Conservation (phyloP, 176 grass and related monocot species). For the Luzula sylvatica region DNA sequence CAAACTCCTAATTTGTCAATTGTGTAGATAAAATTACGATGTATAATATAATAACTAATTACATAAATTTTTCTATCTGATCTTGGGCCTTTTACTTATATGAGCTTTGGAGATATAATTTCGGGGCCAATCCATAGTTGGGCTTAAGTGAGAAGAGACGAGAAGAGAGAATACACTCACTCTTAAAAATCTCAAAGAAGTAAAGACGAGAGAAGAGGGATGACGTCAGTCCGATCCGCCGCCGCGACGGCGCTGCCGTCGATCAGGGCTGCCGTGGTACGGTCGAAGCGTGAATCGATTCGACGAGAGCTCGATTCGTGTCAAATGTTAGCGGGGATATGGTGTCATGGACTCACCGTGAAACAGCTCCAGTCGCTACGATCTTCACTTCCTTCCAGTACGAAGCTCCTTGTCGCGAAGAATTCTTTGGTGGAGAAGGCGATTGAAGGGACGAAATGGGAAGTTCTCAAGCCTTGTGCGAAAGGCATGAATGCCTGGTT, state of each 20-base stretch:
- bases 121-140: no score
- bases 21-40: no score
- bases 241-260: conserved; percentile 29
- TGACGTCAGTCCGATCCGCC: conserved; percentile 48
- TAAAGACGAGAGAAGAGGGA: conserved; percentile 5
- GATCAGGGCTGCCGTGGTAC: conserved; percentile 42
- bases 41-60: no score
- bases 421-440: conserved; percentile 78
- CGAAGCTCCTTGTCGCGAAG: conserved; percentile 67
- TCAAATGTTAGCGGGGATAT: conserved; percentile 70
- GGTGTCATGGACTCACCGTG: conserved; percentile 85
- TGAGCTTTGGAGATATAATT: no score
- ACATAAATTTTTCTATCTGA: no score
- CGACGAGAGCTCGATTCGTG: conserved; percentile 59
- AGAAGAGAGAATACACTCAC: background rate
- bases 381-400: conserved; percentile 33
- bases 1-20: no score
- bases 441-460: conserved; percentile 72
- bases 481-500: conserved; percentile 96
- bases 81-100: no score
- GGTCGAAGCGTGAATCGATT: conserved; percentile 39
- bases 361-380: conserved; percentile 78
- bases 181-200: background rate
- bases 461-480: conserved; percentile 52
- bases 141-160: background rate